A percentile compares a stretch with the other conserved stretches of the same genome.
Evolutionary conservation across 1,284 basidiomycete genomes (phyloP).

Genomic region (Bjerkandera adusta): DNA sequence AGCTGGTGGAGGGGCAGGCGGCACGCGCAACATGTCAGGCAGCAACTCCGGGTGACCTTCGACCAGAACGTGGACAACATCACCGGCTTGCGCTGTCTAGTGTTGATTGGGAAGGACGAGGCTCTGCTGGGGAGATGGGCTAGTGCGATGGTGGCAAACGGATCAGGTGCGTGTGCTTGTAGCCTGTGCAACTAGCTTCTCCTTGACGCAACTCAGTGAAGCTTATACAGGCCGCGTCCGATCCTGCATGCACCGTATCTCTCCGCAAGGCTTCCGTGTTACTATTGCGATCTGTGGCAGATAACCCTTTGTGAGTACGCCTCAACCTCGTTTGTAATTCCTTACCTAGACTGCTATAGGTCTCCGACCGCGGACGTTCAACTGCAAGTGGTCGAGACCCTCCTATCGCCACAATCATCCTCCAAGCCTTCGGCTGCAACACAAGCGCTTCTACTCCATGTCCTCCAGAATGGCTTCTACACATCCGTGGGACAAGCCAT

Average conservation of each 20-base stretch:
- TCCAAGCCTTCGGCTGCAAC: slow-evolving; percentile 18
- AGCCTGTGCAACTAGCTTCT: background rate
- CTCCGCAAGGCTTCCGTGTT: slow-evolving; percentile 46
- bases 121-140: slow-evolving; percentile 55
- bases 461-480: slow-evolving; percentile 43
- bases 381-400: slow-evolving; percentile 37
- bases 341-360: slow-evolving; percentile 26
- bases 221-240: slow-evolving; percentile 40
- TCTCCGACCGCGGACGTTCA: slow-evolving; percentile 37
- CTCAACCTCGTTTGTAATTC: background rate
- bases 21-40: slow-evolving; percentile 39
- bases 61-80: slow-evolving; percentile 48
- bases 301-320: slow-evolving; percentile 43
- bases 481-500: slow-evolving; percentile 31
- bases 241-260: slow-evolving; percentile 55
- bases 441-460: slow-evolving; percentile 36
- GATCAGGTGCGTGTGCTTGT: slow-evolving; percentile 38
- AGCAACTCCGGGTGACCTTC: slow-evolving; percentile 42
- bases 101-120: slow-evolving; percentile 57
- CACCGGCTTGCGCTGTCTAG: slow-evolving; percentile 57
- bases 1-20: slow-evolving; percentile 61
- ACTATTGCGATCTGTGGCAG: slow-evolving; percentile 51
- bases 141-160: slow-evolving; percentile 33
- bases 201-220: slow-evolving; percentile 30
- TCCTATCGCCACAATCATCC: slow-evolving; percentile 28